Evolutionary conservation across 805 yeast genomes (phyloP).

Genomic region (Lipomyces lipofer): DNA sequence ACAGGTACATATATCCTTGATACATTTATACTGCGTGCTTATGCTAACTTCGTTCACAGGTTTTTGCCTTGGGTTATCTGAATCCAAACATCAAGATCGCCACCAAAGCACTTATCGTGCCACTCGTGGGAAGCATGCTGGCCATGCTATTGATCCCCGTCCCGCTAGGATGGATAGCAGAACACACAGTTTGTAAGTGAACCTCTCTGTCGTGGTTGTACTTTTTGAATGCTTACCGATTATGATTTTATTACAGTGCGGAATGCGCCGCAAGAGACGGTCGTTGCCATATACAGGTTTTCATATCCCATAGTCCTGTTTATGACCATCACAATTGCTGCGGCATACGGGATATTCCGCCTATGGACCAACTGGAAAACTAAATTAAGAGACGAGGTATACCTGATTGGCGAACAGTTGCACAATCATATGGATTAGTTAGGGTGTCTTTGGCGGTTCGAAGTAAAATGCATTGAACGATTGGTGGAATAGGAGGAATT

Average conservation of each 20-base stretch:
- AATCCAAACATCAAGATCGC: constrained; percentile 12
- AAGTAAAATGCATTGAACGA: too few relatives aligned
- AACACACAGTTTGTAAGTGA: constrained; percentile 6
- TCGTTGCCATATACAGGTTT: constrained; percentile 10
- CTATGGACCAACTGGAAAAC: constrained; percentile 25
- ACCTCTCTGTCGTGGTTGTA: neutral
- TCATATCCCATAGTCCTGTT: constrained; percentile 20
- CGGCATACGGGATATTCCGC: constrained; percentile 3
- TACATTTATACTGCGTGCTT: neutral
- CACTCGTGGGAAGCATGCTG: constrained; percentile 8
- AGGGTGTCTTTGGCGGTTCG: too few relatives aligned
- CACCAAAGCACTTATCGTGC: constrained; percentile 10
- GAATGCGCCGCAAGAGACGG: constrained; percentile 13
- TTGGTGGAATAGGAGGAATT: too few relatives aligned
- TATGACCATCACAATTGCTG: neutral
- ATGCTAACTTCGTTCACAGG: constrained; percentile 7
- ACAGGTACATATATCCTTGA: constrained; percentile 2
- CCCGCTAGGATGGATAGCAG: constrained; percentile 17
- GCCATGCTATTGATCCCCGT: constrained; percentile 12
- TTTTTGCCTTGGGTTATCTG: constrained; percentile 17
- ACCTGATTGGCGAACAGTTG: constrained; percentile 39
- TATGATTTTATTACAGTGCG: neutral
- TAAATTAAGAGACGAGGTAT: constrained; percentile 39
- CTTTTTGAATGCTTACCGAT: neutral
- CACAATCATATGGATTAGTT: constrained; percentile 35